Base-by-base conservation (phyloP, 495 filamentous ascomycete species). In the Filosporella fistucella region DNA sequence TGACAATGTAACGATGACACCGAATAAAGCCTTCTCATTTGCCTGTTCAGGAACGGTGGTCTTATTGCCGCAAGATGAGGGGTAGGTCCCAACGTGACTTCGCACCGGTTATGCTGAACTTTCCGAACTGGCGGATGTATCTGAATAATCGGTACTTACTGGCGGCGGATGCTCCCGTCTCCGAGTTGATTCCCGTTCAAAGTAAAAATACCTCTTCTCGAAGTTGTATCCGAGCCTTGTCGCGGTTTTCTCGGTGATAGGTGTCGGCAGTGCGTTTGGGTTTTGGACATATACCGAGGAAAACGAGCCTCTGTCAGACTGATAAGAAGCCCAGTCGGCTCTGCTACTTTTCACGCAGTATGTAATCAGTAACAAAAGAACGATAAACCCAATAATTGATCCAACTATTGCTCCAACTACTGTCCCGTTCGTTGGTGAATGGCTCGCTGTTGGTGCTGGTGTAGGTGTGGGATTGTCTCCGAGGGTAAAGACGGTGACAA, bases 371-470 rank as follows among this genome's bases (percentile, higher is more conserved):
- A 38, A 1, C 6, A 48, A 14, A 1, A 48, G 33, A 2, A 40
- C 2, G 20, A 48, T 28, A 23, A 48, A 48, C 23, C 17, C 45
- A 18, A 48, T 30, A 35, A 48, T 30, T 14, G 45, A 48, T 7
- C 45, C 45, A 16, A 48, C 14, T 12, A 39, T 35, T 4, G 45
- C 45, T 9, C 45, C 45, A 26, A 48, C 22, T 2, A 48, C 45
- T 9, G 34, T 35, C 5, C 45, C 45, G 35, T 37, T 48, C 11
- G 45, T n/a, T 10, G 45, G 45, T 11, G 43, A 36, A 7, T 33
- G 30, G 45, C 20, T 38, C 18, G 33, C 20, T 11, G 18, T 23
- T 5, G 45, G 23, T 10, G 24, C 45, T 1, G 23, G 12, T 8
- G 45, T 38, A 2, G 43, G 32, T 14, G 42, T n/a, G 39, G 22